Conservation (phyloP, 164 flowering plant genomes). For the Houttuynia cordata region DNA sequence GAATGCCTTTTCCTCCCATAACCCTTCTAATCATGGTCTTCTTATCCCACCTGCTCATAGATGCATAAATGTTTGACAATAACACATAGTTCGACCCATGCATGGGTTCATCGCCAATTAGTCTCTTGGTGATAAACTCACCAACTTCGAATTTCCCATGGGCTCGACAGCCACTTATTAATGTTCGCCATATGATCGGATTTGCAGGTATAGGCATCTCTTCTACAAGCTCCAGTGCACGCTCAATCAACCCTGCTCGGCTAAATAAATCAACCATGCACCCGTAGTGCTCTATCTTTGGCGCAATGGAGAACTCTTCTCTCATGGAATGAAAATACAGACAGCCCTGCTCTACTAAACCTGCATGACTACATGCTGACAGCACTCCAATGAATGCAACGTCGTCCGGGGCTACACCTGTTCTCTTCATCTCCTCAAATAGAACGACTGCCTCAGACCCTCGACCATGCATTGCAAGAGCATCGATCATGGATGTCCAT, state of each 20-base stretch:
- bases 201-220: slow-evolving; percentile 13
- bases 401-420: slow-evolving; percentile 6
- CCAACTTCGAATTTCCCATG: slow-evolving; percentile 11
- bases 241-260: slow-evolving; percentile 10
- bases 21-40: too few relatives aligned
- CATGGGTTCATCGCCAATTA: slow-evolving; percentile 11
- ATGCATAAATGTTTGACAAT: slow-evolving; percentile 12
- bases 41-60: slow-evolving; percentile 7
- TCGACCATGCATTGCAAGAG: slow-evolving; percentile 10
- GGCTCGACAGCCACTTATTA: slow-evolving; percentile 11
- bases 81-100: slow-evolving; percentile 11
- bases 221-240: slow-evolving; percentile 8
- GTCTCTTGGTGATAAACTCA: slow-evolving; percentile 9
- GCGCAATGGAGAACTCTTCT: slow-evolving; percentile 5
- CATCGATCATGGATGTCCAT: slow-evolving; percentile 12
- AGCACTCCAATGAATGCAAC: slow-evolving; percentile 13
- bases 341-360: slow-evolving; percentile 10
- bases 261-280: slow-evolving; percentile 16
- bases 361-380: slow-evolving; percentile 15
- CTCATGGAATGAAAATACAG: slow-evolving; percentile 6
- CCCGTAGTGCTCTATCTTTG: slow-evolving; percentile 13
- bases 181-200: slow-evolving; percentile 10
- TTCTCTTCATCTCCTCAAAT: slow-evolving; percentile 10
- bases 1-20: slow-evolving; percentile 9
- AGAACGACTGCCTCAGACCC: slow-evolving; percentile 7